A percentile compares a stretch with the other conserved stretches of the same genome.
phyloP scores from a whole-genome alignment of 2,329 filamentous ascomycete species.

The Aspergillus persii region DNA sequence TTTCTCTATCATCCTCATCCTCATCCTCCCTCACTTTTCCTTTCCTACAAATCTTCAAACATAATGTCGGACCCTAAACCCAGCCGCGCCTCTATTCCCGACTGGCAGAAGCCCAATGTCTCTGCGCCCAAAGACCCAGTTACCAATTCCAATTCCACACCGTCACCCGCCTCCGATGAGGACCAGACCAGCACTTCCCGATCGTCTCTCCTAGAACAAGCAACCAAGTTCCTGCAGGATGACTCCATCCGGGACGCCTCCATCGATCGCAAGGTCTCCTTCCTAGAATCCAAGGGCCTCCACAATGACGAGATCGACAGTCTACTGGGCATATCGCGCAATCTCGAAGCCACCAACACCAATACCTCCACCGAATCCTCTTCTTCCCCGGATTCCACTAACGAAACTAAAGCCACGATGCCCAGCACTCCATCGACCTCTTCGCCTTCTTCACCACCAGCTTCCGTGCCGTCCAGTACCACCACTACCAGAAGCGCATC shows the following conservation, averaged over 20 bases:
- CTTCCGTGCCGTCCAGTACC: constrained; percentile 7
- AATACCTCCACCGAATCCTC: neutral
- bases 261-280: constrained; percentile 69
- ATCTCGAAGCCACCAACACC: constrained; percentile 21
- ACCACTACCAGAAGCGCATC: constrained; percentile 14
- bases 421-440: constrained; percentile 3
- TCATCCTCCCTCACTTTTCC: neutral
- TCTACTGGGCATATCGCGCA: constrained; percentile 53
- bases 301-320: constrained; percentile 64
- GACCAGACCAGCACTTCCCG: constrained; percentile 20
- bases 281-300: constrained; percentile 76
- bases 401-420: neutral
- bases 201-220: constrained; percentile 59
- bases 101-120: constrained; percentile 41
- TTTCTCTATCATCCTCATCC: constrained; percentile 7
- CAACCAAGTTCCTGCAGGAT: constrained; percentile 72
- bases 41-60: neutral
- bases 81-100: constrained; percentile 37
- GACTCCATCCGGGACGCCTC: constrained; percentile 67
- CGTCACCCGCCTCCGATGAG: constrained; percentile 26
- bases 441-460: neutral
- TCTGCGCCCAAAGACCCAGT: constrained; percentile 27
- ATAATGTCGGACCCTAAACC: constrained; percentile 35
- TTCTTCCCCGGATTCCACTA: constrained; percentile 3
- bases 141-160: constrained; percentile 21